Conservation (phyloP, 139 green algal genomes). For the Auxenochlorella pyrenoidosa region DNA sequence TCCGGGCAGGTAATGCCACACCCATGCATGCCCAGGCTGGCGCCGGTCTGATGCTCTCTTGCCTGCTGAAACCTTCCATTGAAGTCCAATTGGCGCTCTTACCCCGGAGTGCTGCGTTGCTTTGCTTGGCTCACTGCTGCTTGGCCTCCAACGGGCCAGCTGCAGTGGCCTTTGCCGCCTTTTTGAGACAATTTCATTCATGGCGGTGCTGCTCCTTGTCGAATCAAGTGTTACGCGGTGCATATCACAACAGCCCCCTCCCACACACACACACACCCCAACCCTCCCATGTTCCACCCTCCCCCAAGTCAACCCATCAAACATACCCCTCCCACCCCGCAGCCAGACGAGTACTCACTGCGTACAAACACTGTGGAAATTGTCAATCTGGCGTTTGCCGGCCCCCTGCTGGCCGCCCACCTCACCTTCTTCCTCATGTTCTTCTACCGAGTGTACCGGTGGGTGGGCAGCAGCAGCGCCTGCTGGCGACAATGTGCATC, state of each 20-base stretch:
- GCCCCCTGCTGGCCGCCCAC: neutral
- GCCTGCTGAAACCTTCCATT: no score
- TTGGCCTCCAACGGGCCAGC: no score
- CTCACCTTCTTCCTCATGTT: neutral
- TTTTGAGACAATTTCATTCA: no score
- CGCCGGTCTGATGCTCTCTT: neutral
- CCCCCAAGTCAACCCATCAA: neutral
- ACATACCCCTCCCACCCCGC: neutral
- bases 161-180: no score
- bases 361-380: neutral
- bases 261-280: no score
- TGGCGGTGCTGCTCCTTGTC: no score
- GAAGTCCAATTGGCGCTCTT: no score
- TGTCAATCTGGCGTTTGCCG: constrained; percentile 24
- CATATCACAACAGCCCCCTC: no score
- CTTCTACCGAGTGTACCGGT: constrained; percentile 18
- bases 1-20: neutral
- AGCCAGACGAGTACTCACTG: neutral
- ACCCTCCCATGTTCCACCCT: neutral
- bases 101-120: no score
- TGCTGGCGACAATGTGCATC: neutral
- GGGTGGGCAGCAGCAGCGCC: neutral
- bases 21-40: neutral
- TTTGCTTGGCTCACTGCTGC: no score
- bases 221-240: no score